phyloP scores from a whole-genome alignment of 2,329 filamentous ascomycete genomes.

The Xylaria multiplex region DNA sequence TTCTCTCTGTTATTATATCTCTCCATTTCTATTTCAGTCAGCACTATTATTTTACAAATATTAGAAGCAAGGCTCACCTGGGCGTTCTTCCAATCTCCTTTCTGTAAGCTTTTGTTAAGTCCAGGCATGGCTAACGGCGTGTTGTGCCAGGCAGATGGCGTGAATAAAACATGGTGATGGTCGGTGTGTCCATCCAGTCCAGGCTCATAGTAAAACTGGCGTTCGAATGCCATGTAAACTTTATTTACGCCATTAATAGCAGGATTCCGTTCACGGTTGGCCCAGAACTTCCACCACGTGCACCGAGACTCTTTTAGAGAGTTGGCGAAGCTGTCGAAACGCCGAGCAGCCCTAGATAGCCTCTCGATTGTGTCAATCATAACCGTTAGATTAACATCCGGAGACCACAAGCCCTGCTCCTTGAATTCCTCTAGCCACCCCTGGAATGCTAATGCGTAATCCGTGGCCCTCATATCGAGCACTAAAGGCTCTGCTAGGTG shows the following conservation, averaged over 20 bases:
- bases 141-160: constrained; percentile 18
- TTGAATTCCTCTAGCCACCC: constrained; percentile 12
- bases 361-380: constrained; percentile 8
- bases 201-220: constrained; percentile 16
- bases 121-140: constrained; percentile 16
- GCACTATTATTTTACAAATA: no score
- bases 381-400: constrained; percentile 1
- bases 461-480: constrained; percentile 22
- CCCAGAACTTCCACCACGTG: constrained; percentile 15
- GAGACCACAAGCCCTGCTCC: constrained; percentile 1
- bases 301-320: neutral
- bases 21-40: no score
- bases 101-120: constrained; percentile 10
- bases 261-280: no score
- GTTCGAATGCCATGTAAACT: constrained; percentile 21
- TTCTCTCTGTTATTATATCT: no score
- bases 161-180: constrained; percentile 21
- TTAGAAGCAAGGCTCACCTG: neutral
- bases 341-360: neutral
- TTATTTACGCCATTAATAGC: neutral
- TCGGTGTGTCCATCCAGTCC: constrained; percentile 10
- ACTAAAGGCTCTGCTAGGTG: constrained; percentile 9
- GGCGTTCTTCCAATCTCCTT: constrained; percentile 18
- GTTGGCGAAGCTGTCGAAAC: constrained; percentile 8
- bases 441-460: constrained; percentile 23